phyloP scores from a whole-genome alignment of 768 basidiomycete genomes.

The Coprinopsis sp. region DNA sequence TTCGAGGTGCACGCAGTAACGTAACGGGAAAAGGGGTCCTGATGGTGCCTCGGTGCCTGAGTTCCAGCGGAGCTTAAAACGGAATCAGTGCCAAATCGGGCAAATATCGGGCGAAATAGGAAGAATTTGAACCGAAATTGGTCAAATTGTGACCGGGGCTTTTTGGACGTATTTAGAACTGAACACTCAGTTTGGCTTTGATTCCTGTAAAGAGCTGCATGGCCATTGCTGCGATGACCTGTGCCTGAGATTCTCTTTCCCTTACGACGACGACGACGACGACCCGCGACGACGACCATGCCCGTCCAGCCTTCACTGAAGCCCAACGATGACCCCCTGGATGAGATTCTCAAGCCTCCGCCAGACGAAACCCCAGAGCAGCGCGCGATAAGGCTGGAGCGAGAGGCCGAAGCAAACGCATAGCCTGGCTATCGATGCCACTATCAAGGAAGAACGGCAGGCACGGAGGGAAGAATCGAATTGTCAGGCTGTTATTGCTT shows the following conservation, averaged over 20 bases:
- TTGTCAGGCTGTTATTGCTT: constrained; percentile 69
- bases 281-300: constrained; percentile 23
- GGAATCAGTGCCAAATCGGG: not conserved
- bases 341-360: constrained; percentile 61
- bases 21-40: constrained; percentile 7
- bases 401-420: constrained; percentile 64
- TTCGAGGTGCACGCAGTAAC: too few species aligned
- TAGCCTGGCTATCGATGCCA: constrained; percentile 70
- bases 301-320: constrained; percentile 22
- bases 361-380: constrained; percentile 60
- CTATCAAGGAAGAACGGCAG: constrained; percentile 61
- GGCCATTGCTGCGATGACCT: constrained; percentile 11
- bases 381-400: constrained; percentile 45
- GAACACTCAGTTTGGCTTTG: constrained; percentile 11
- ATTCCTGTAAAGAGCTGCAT: constrained; percentile 7
- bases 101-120: not conserved
- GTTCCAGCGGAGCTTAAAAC: not conserved
- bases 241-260: constrained; percentile 18
- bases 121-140: too few species aligned
- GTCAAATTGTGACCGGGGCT: too few species aligned
- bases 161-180: constrained; percentile 1
- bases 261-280: constrained; percentile 15
- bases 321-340: constrained; percentile 54
- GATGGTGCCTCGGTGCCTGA: constrained; percentile 14
- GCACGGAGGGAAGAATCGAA: constrained; percentile 59